Evolutionary conservation across 352 stramenopile genomes (phyloP).

Genomic region (Thalassiosira gravida): DNA sequence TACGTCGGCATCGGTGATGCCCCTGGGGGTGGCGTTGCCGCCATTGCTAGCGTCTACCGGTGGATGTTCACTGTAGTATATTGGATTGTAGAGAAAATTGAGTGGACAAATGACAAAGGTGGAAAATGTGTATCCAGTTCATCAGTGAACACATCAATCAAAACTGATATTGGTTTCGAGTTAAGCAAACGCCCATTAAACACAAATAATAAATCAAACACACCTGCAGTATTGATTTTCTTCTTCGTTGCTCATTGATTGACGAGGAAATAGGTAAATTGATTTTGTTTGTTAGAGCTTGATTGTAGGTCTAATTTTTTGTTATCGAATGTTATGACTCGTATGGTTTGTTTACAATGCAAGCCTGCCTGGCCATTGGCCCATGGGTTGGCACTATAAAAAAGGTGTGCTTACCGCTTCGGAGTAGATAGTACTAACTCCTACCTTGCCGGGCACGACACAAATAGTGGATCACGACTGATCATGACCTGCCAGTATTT

Average conservation of each 20-base stretch:
- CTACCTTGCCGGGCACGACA: too few relatives aligned
- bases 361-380: too few relatives aligned
- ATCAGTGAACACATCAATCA: neutral
- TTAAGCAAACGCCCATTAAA: too few relatives aligned
- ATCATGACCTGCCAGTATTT: too few relatives aligned
- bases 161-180: neutral
- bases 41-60: conserved; percentile 33
- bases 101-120: neutral
- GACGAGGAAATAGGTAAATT: neutral
- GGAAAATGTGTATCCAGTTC: neutral
- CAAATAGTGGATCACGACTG: too few relatives aligned
- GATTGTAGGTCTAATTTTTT: too few relatives aligned
- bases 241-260: conserved; percentile 53
- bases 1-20: conserved; percentile 91
- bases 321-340: too few relatives aligned
- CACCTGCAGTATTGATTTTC: conserved; percentile 55
- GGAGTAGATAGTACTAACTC: too few relatives aligned
- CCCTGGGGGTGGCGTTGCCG: conserved; percentile 54
- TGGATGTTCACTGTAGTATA: conserved; percentile 33
- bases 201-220: too few relatives aligned
- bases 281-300: conserved; percentile 1
- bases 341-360: too few relatives aligned
- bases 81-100: neutral
- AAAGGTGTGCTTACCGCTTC: too few relatives aligned
- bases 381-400: too few relatives aligned